Conservation (phyloP, 768 basidiomycete species). For the Trichaptum fuscoviolaceum region DNA sequence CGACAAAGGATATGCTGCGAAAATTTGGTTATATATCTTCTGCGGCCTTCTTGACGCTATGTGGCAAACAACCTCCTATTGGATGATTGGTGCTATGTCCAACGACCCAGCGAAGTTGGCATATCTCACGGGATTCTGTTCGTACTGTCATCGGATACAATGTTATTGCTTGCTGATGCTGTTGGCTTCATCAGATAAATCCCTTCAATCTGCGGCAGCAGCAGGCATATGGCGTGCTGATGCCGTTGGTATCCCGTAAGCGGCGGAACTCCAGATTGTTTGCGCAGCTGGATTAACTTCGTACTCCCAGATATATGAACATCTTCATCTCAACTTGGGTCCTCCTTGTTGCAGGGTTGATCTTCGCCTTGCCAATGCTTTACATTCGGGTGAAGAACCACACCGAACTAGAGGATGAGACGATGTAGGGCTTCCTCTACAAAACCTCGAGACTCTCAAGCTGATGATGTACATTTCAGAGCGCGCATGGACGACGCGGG, state of each 20-base stretch:
- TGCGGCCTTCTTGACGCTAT: constrained; percentile 74
- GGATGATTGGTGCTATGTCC: constrained; percentile 83
- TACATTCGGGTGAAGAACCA: constrained; percentile 61
- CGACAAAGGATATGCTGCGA: constrained; percentile 48
- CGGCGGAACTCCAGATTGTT: constrained; percentile 10
- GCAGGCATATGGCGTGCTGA: constrained; percentile 72
- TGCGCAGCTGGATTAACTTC: background rate
- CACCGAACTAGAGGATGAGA: constrained; percentile 47
- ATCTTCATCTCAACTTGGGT: constrained; percentile 72
- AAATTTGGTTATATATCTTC: constrained; percentile 61
- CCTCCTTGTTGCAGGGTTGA: constrained; percentile 57
- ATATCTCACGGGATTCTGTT: constrained; percentile 78
- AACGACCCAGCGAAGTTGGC: constrained; percentile 78
- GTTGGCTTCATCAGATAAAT: constrained; percentile 45
- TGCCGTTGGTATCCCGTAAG: constrained; percentile 56
- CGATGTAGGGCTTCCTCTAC: constrained; percentile 35
- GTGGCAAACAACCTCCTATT: constrained; percentile 83
- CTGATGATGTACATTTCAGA: constrained; percentile 5
- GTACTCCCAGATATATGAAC: constrained; percentile 47
- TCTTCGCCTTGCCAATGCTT: constrained; percentile 72
- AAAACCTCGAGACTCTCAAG: background rate
- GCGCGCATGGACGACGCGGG: constrained; percentile 20
- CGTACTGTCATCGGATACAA: constrained; percentile 22
- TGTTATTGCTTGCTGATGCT: background rate
- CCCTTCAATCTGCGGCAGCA: constrained; percentile 71